Conservation (phyloP, 441 rosid genomes). For the Eugenia klotzschiana region DNA sequence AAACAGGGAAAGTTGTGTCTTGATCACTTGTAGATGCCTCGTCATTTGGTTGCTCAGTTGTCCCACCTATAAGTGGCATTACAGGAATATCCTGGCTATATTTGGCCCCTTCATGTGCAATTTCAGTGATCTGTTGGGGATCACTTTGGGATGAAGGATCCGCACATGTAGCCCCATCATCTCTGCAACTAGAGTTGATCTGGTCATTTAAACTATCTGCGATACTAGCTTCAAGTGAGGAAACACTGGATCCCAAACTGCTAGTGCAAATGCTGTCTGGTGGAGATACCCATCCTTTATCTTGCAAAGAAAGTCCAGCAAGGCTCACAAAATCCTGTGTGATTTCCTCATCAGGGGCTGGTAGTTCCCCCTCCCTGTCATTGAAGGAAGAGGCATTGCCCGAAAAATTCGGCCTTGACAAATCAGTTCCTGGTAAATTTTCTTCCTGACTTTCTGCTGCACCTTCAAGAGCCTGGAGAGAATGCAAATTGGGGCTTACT, state of each 20-base stretch:
- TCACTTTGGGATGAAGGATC: constrained; percentile 30
- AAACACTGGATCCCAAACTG: constrained; percentile 37
- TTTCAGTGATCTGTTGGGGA: constrained; percentile 12
- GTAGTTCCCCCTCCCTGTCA: constrained; percentile 31
- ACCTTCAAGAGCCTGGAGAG: constrained; percentile 59
- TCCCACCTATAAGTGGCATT: constrained; percentile 12
- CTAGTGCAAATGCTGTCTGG: constrained; percentile 61
- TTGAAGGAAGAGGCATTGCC: constrained; percentile 25
- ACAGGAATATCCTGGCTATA: constrained; percentile 10
- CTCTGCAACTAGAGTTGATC: constrained; percentile 12
- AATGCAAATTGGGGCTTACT: neutral
- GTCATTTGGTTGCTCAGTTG: constrained; percentile 15
- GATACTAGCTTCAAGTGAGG: constrained; percentile 26
- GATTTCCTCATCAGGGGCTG: constrained; percentile 28
- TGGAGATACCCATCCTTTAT: constrained; percentile 71
- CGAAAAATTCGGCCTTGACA: constrained; percentile 31
- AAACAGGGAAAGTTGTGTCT: constrained; percentile 14
- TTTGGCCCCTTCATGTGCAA: constrained; percentile 11
- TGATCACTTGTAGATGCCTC: constrained; percentile 14
- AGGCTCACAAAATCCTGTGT: constrained; percentile 20
- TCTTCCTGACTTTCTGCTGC: constrained; percentile 62
- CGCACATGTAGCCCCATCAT: constrained; percentile 8
- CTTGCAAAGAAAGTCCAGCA: constrained; percentile 33
- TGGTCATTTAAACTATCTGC: constrained; percentile 24
- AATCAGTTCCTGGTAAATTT: constrained; percentile 38